Conservation (phyloP, 2,329 filamentous ascomycete genomes). For the Zasmidium angulare region DNA sequence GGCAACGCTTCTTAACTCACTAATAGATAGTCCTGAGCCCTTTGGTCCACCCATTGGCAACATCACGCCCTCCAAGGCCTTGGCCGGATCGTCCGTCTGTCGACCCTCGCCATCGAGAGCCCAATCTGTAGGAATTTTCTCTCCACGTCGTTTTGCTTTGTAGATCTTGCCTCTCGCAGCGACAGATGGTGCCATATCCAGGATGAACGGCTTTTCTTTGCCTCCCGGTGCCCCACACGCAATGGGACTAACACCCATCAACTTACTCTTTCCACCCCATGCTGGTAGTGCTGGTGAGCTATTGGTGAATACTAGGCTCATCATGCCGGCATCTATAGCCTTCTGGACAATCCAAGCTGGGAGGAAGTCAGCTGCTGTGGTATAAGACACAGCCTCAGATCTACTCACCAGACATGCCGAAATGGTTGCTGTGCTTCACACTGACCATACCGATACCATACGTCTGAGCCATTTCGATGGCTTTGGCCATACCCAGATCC, state of each 20-base stretch:
- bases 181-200: conserved; percentile 73
- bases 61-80: conserved; percentile 76
- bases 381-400: background rate
- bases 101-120: conserved; percentile 69
- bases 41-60: conserved; percentile 83
- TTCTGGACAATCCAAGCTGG: conserved; percentile 74
- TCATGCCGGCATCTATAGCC: conserved; percentile 66
- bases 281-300: conserved; percentile 68
- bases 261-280: conserved; percentile 66
- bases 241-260: conserved; percentile 73
- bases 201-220: conserved; percentile 60
- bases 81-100: conserved; percentile 57
- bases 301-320: conserved; percentile 63
- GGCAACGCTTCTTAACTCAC: background rate
- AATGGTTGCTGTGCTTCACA: conserved; percentile 77
- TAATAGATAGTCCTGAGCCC: conserved; percentile 72
- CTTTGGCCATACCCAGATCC: conserved; percentile 63
- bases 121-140: conserved; percentile 72
- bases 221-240: conserved; percentile 70
- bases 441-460: conserved; percentile 75
- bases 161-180: conserved; percentile 72
- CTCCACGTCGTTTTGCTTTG: conserved; percentile 65
- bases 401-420: conserved; percentile 63
- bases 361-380: background rate
- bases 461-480: conserved; percentile 63